Evolutionary conservation across 2,329 filamentous ascomycete genomes (phyloP), one percentile per base, ranked within the genome.

Genomic region (Calonectria pauciramosa): DNA sequence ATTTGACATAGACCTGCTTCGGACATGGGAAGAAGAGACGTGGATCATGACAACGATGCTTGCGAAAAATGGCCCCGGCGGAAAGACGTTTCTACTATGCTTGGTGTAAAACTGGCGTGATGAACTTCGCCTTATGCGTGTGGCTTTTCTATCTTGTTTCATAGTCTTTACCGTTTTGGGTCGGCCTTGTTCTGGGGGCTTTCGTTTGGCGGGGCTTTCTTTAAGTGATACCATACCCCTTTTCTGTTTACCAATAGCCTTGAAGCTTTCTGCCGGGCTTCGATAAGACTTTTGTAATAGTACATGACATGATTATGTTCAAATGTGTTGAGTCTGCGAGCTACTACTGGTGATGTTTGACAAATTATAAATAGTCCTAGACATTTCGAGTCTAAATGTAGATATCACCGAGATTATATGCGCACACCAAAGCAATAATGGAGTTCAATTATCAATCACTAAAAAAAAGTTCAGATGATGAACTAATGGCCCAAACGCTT

Each of bases 181-280:
- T 76, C 47, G 52, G 64, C 74, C 75, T 75, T 75, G 66, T 77
- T 79, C 72, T 71, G 47, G 71, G 79, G 79, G 78, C 73, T 78
- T 80, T 75, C 74, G 77, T 77, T 81, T 81, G 80, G 79, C 76
- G 78, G 76, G 79, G 79, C 80, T 82, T 80, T 79, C 41, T 72
- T 80, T 82, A 79, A 79, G 77, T 83, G 83, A 84, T 84, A 84
- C 82, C 82, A 82, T 82, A 79, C 76, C 76, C 79, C 77, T 77
- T 76, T 77, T 77, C 75, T 77, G 74, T 77, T 79, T 74, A 59
- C 75, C 75, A 67, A 71, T 74, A 77, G 36, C 63, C 71, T 70
- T 71, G 23, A 59, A 51, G 65, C 60, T 72, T 70, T 60, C 28
- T 77, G 70, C 26, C 34, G 14, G 75, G 56, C 64, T 75, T 76